phyloP scores from a whole-genome alignment of 202 grass and related monocot species.

The Hordeum pubiflorum region DNA sequence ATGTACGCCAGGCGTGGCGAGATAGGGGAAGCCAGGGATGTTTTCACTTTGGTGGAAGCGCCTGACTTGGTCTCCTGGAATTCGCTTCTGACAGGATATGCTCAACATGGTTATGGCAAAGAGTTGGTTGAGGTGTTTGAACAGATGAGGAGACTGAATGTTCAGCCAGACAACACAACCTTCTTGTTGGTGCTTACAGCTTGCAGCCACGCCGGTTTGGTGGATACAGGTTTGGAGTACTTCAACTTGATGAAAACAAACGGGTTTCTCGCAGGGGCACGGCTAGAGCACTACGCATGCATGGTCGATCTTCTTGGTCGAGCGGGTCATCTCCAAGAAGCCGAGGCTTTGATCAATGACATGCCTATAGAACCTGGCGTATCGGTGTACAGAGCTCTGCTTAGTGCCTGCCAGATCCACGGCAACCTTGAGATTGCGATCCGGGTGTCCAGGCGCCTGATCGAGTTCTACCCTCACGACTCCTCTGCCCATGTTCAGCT shows the following conservation, averaged over 20 bases:
- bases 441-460: background rate
- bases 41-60: conserved; percentile 10
- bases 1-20: conserved; percentile 37
- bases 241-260: conserved; percentile 25
- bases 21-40: conserved; percentile 20
- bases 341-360: conserved; percentile 23
- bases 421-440: conserved; percentile 21
- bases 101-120: conserved; percentile 29
- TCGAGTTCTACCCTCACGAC: conserved; percentile 29
- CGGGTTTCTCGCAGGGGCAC: background rate
- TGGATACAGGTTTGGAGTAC: conserved; percentile 26
- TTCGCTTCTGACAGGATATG: conserved; percentile 30
- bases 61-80: conserved; percentile 42
- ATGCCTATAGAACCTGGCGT: conserved; percentile 28
- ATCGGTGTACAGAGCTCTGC: conserved; percentile 34
- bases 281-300: conserved; percentile 30
- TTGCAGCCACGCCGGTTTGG: conserved; percentile 32
- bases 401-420: conserved; percentile 35
- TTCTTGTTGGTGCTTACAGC: conserved; percentile 35
- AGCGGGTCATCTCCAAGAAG: conserved; percentile 36
- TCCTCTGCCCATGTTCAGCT: conserved; percentile 36
- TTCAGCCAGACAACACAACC: conserved; percentile 30
- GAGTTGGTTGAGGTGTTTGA: conserved; percentile 32
- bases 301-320: conserved; percentile 36
- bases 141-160: conserved; percentile 23